A percentile compares a stretch with the other conserved stretches of the same genome.
Evolutionary conservation across 352 stramenopile species (phyloP).

Genomic region (Phytopythium delawarense): DNA sequence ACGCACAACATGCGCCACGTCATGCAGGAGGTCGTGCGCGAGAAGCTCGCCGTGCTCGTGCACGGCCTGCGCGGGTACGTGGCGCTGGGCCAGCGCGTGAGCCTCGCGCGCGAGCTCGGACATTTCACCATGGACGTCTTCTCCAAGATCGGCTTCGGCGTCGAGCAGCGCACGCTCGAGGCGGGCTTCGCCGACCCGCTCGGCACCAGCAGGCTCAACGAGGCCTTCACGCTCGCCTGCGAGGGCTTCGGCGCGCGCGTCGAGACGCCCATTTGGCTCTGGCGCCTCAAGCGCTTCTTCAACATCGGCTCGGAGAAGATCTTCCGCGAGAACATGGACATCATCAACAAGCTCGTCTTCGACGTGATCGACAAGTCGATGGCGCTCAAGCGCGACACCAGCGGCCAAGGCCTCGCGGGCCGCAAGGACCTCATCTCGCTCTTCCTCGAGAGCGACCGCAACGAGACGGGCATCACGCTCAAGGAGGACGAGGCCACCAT

Average conservation of each 20-base stretch:
- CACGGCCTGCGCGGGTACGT: conserved; percentile 1
- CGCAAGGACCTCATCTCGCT: conserved; percentile 48
- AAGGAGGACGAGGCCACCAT: conserved; percentile 30
- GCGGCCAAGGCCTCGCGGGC: conserved; percentile 30
- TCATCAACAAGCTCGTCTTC: conserved; percentile 43
- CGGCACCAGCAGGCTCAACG: conserved; percentile 10
- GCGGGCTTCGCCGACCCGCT: conserved; percentile 4
- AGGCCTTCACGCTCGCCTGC: conserved; percentile 13
- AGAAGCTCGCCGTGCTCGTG: conserved; percentile 12
- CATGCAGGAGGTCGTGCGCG: conserved; percentile 20
- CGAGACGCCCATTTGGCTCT: conserved; percentile 30
- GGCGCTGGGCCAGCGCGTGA: conserved; percentile 8
- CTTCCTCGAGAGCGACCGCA: conserved; percentile 36
- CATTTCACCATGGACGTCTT: conserved; percentile 24
- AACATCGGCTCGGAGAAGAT: conserved; percentile 33
- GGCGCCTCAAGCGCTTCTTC: conserved; percentile 31
- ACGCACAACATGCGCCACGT: conserved; percentile 24
- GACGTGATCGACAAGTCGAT: conserved; percentile 52
- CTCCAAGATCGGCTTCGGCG: conserved; percentile 19
- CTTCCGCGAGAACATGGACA: conserved; percentile 30
- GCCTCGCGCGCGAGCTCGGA: conserved; percentile 11
- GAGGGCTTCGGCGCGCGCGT: conserved; percentile 17
- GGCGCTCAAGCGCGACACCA: conserved; percentile 15
- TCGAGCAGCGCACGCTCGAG: conserved; percentile 12
- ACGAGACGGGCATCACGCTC: conserved; percentile 16